Conservation (phyloP, 352 stramenopile genomes). For the Pythium volutum region DNA sequence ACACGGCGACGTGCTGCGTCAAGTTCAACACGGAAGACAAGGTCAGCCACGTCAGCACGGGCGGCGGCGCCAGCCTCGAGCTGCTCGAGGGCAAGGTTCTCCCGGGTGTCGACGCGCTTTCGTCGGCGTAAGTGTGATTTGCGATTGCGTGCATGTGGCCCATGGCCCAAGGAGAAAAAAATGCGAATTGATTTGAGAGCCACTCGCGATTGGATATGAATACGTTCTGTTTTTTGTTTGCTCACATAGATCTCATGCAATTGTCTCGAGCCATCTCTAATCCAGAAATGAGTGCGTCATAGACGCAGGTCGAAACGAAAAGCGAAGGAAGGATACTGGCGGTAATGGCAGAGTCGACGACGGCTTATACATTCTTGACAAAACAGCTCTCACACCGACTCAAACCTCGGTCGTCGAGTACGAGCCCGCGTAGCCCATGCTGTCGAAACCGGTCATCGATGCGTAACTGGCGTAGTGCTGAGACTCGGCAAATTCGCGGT, state of each 20-base stretch:
- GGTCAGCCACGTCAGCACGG: constrained; percentile 90
- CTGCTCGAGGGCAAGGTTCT: constrained; percentile 98
- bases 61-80: constrained; percentile 95
- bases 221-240: constrained; percentile 1
- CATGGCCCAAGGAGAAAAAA: neutral
- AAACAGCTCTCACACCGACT: neutral
- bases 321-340: neutral
- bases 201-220: neutral
- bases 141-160: neutral
- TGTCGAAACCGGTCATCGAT: constrained; percentile 79
- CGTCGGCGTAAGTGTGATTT: constrained; percentile 45
- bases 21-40: constrained; percentile 89
- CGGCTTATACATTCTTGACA: constrained; percentile 1
- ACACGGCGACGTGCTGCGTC: constrained; percentile 92
- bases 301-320: too few species aligned
- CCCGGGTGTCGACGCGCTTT: constrained; percentile 96
- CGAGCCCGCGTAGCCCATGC: constrained; percentile 67
- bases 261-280: constrained; percentile 8
- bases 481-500: constrained; percentile 80
- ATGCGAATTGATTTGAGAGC: neutral
- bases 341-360: neutral
- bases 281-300: neutral
- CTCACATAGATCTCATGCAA: constrained; percentile 4
- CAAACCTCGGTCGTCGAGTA: constrained; percentile 50
- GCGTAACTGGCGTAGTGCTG: constrained; percentile 82